Percentiles rank a stretch among this genome's conserved stretches.
Evolutionary conservation across 768 basidiomycete genomes (phyloP).

Genomic region (Leucocoprinus birnbaumii): DNA sequence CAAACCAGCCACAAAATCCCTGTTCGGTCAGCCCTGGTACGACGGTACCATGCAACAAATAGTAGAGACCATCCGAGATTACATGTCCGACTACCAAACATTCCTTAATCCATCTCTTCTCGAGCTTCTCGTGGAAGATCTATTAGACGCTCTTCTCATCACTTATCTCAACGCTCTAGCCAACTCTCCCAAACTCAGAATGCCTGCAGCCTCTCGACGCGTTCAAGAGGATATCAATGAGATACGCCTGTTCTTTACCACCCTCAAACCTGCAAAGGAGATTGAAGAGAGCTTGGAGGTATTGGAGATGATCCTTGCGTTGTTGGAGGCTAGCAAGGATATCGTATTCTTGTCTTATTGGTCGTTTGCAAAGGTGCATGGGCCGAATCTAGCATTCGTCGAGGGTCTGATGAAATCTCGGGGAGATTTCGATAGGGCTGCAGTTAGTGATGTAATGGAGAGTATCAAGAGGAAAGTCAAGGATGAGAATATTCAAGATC

Average conservation of each 20-base stretch:
- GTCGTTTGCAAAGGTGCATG: slow-evolving; percentile 90
- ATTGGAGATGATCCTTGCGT: slow-evolving; percentile 74
- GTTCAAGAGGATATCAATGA: slow-evolving; percentile 80
- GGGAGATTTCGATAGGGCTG: slow-evolving; percentile 87
- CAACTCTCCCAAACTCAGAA: slow-evolving; percentile 79
- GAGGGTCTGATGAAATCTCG: slow-evolving; percentile 88
- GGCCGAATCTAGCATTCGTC: slow-evolving; percentile 89
- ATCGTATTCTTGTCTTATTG: slow-evolving; percentile 93
- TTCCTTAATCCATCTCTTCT: slow-evolving; percentile 90
- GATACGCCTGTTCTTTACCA: slow-evolving; percentile 78
- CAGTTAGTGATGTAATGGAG: slow-evolving; percentile 89
- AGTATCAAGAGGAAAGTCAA: slow-evolving; percentile 90
- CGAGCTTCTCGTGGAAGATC: slow-evolving; percentile 89
- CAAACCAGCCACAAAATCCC: slow-evolving; percentile 77
- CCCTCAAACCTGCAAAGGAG: slow-evolving; percentile 74
- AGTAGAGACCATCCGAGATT: slow-evolving; percentile 93
- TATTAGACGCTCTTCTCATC: slow-evolving; percentile 88
- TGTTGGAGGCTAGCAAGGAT: slow-evolving; percentile 84
- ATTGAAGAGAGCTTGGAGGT: slow-evolving; percentile 84
- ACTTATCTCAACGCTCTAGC: slow-evolving; percentile 86
- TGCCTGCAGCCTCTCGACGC: slow-evolving; percentile 81
- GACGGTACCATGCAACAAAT: slow-evolving; percentile 86
- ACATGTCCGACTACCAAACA: slow-evolving; percentile 91
- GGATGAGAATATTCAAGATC: slow-evolving; percentile 81
- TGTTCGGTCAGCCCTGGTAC: slow-evolving; percentile 90